Percentiles rank a stretch among this genome's conserved stretches.
These are phyloP conservation scores for Grosmannia serpens DNA, from an alignment of 2,329 filamentous ascomycete genomes.

Conservation along the genomic window DNA sequence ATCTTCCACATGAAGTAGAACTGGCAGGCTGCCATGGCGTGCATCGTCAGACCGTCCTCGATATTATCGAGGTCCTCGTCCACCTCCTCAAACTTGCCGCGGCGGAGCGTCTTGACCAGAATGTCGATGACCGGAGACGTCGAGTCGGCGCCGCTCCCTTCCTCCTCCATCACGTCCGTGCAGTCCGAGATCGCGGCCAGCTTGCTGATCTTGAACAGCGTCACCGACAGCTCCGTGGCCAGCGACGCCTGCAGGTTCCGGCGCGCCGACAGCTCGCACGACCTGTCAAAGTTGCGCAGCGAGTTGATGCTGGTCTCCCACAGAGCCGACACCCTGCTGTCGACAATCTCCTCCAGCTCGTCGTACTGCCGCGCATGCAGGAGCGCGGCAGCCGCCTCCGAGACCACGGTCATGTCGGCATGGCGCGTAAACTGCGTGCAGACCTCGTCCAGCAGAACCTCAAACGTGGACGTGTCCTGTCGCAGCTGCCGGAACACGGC, in stretches of 20 bases:
- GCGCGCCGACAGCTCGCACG: constrained; percentile 58
- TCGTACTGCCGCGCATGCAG: constrained; percentile 78
- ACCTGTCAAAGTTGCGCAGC: constrained; percentile 59
- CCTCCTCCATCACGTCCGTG: constrained; percentile 59
- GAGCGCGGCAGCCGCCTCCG: constrained; percentile 71
- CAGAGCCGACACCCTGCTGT: constrained; percentile 65
- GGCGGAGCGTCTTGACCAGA: constrained; percentile 59
- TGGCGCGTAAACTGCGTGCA: constrained; percentile 92
- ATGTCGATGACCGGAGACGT: constrained; percentile 50
- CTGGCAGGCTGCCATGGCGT: constrained; percentile 63
- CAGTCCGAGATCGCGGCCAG: constrained; percentile 71
- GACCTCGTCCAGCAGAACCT: constrained; percentile 76
- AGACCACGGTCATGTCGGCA: constrained; percentile 71
- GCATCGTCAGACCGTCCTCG: constrained; percentile 68
- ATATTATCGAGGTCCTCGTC: constrained; percentile 61
- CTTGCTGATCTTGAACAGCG: constrained; percentile 69
- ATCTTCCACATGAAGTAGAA: constrained; percentile 97
- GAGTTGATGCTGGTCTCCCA: constrained; percentile 77
- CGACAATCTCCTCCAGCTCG: constrained; percentile 76
- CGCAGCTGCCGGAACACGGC: constrained; percentile 81
- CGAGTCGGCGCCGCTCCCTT: constrained; percentile 35
- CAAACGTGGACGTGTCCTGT: constrained; percentile 72
- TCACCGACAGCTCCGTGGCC: constrained; percentile 60
- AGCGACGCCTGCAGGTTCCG: constrained; percentile 55
- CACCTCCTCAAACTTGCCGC: constrained; percentile 58